A percentile compares a stretch with the other conserved stretches of the same genome.
Conservation (phyloP, 1,284 basidiomycete species). For the Kwoniella shivajii region DNA sequence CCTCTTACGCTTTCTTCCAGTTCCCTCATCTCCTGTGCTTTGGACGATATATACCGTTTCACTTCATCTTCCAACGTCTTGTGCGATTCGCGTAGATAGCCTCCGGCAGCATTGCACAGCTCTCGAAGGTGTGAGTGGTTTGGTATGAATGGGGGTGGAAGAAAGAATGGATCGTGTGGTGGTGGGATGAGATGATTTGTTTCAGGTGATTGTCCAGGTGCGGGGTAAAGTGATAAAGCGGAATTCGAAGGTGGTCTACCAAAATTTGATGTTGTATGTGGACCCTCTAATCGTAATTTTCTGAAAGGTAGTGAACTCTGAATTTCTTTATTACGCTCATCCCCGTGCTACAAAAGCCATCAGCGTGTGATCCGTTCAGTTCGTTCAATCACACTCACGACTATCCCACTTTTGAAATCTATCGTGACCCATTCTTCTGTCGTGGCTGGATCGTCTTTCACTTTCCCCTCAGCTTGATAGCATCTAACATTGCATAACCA, state of each 20-base stretch:
- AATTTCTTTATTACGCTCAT: slow-evolving; percentile 17
- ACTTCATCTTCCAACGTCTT: slow-evolving; percentile 44
- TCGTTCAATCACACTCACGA: slow-evolving; percentile 25
- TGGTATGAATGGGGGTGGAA: slow-evolving; percentile 56
- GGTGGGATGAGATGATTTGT: slow-evolving; percentile 32
- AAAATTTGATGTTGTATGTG: slow-evolving; percentile 23
- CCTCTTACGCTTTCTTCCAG: slow-evolving; percentile 45
- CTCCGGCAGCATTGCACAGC: slow-evolving; percentile 43
- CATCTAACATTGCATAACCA: slow-evolving; percentile 37
- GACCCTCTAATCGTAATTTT: slow-evolving; percentile 21
- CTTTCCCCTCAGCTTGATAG: slow-evolving; percentile 26
- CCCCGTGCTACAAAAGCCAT: slow-evolving; percentile 28
- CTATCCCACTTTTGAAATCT: slow-evolving; percentile 31
- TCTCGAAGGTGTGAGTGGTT: slow-evolving; percentile 48
- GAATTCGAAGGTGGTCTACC: slow-evolving; percentile 31
- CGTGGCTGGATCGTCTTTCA: slow-evolving; percentile 18
- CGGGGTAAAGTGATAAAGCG: slow-evolving; percentile 16
- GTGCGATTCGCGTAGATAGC: slow-evolving; percentile 33
- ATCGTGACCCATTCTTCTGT: slow-evolving; percentile 36
- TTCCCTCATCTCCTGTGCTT: slow-evolving; percentile 38
- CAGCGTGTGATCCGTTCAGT: not conserved
- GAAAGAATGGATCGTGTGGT: slow-evolving; percentile 53
- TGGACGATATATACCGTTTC: slow-evolving; percentile 32
- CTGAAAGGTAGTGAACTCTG: slow-evolving; percentile 26
- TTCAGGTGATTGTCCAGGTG: not conserved